Evolutionary conservation across 2,329 filamentous ascomycete genomes (phyloP), one percentile per base, ranked within the genome.

Genomic region (Penicillium sp.): DNA sequence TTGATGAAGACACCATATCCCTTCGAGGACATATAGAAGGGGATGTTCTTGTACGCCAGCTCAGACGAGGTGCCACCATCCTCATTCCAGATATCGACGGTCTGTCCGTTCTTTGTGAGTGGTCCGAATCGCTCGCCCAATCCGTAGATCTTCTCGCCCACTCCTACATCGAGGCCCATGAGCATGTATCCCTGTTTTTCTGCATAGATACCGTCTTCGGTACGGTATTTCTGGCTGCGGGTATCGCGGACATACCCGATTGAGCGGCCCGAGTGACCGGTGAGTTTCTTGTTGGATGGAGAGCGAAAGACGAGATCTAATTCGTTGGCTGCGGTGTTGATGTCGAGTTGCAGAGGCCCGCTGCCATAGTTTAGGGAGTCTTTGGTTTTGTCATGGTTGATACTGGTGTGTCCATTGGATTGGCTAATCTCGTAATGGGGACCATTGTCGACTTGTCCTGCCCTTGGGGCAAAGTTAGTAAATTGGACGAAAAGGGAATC

Each of bases 1-100:
- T 91, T 88, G 56, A 92, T 83, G 67, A 92, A 91, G 29, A 92
- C 78, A 20, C 89, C 89, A 68, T 92, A 92, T 0, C 89, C 89
- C n/a, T 82, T 79, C 12, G 84, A 89, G 20, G 69, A 74, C 40
- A 76, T 65, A 41, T 75, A 75, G 55, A 76, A 74, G 0, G 73
- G 73, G 35, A 75, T 73, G 35, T 75, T 76, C 60, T 75, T 75
- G 55, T 75, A 75, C 6, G 73, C 68, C 46, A 73, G 59, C 46
- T 75, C 73, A 1, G 73, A 75, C 4, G 69, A 72, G 20, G 74
- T 76, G 2, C 74, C 74, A 9, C 80, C 81, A 58, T 83, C 81
- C 56, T 82, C 81, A 51, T 83, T 83, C 80, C 80, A 83, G n/a
- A 92, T 80, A 53, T 83, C 78, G 2, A 92, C 75, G 12, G 81